phyloP scores from a whole-genome alignment of 768 basidiomycete species.

The Mycena vitilis region DNA sequence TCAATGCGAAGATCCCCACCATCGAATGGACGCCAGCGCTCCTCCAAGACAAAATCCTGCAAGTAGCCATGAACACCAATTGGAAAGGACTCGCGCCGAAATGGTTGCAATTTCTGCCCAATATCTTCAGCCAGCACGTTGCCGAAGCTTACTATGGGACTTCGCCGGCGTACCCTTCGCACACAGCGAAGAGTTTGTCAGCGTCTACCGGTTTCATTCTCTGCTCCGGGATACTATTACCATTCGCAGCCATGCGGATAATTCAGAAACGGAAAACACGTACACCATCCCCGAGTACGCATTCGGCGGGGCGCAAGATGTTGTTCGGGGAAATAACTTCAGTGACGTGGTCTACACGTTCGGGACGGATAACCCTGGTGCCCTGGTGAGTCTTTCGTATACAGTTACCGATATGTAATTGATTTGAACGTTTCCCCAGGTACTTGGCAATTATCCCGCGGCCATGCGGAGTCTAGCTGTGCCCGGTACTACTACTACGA shows the following conservation, averaged over 20 bases:
- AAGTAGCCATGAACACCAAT: slow-evolving; percentile 22
- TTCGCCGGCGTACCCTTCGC: slow-evolving; percentile 31
- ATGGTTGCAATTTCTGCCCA: slow-evolving; percentile 10
- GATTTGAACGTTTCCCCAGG: neutral
- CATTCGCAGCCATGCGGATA: slow-evolving; percentile 18
- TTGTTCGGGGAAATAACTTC: slow-evolving; percentile 27
- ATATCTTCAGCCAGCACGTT: neutral
- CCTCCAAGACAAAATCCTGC: slow-evolving; percentile 17
- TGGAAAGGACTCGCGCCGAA: slow-evolving; percentile 27
- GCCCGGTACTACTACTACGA: slow-evolving; percentile 18
- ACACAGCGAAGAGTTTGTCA: slow-evolving; percentile 32
- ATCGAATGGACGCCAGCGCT: slow-evolving; percentile 33
- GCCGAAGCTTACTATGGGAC: slow-evolving; percentile 10
- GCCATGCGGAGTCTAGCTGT: slow-evolving; percentile 17
- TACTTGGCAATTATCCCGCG: slow-evolving; percentile 25
- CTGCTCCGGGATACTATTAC: slow-evolving; percentile 29
- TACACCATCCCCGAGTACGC: slow-evolving; percentile 25
- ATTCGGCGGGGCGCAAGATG: slow-evolving; percentile 24
- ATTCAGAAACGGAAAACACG: slow-evolving; percentile 9
- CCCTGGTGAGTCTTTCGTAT: slow-evolving; percentile 9
- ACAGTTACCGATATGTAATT: no score
- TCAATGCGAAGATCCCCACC: slow-evolving; percentile 35
- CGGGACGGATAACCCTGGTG: slow-evolving; percentile 25
- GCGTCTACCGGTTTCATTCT: slow-evolving; percentile 31
- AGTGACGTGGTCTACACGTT: slow-evolving; percentile 31